Evolutionary conservation across 345 rosid species (phyloP), one percentile per base, ranked within the genome.

Genomic region (Salix arbutifolia): DNA sequence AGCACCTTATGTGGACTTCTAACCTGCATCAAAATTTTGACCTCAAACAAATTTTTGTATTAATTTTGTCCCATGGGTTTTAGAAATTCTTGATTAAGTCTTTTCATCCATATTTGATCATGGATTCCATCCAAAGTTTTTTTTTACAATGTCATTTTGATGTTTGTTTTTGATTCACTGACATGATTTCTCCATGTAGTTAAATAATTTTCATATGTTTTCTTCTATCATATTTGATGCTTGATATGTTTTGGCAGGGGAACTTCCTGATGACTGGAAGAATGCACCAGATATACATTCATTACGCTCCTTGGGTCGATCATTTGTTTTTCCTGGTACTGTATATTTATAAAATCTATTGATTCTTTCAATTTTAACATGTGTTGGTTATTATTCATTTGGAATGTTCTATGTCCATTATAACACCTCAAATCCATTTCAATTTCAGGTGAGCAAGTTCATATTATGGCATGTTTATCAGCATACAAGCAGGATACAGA

Each of bases 281-380:
- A 82, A 80, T 72, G 90, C 89, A 2, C 83, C 79, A 16, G 91
- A 90, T 86, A 89, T 92, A 70, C 80, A 76, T 60, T 90, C 97
- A 0, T 80, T 94, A 46, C 82, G 80, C 25, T 86, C 98, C 11
- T 76, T 90, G 77, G 98, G 90, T 83, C 94, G 97, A 40, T 84
- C 92, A 58, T 91, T 96, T 88, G 97, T 96, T 69, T 94, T 96
- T 78, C 97, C 97, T 40, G 99, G 98, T 92, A 84, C 48, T 58
- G 37, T 56, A 56, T 72, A 48, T 67, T 76, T 74, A 25, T n/a
- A 77, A 69, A 40, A 33, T 61, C 68, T 14, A 40, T 71, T 67
- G 42, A 52, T 61, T 77, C 25, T 53, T 85, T 62, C 71, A 28
- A 60, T 68, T 74, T 72, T 80, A 65, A 31, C 33, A 37, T 83